Evolutionary conservation across 352 stramenopile species (phyloP), one percentile per base, ranked within the genome.

Genomic region (Phytophthora citricola): DNA sequence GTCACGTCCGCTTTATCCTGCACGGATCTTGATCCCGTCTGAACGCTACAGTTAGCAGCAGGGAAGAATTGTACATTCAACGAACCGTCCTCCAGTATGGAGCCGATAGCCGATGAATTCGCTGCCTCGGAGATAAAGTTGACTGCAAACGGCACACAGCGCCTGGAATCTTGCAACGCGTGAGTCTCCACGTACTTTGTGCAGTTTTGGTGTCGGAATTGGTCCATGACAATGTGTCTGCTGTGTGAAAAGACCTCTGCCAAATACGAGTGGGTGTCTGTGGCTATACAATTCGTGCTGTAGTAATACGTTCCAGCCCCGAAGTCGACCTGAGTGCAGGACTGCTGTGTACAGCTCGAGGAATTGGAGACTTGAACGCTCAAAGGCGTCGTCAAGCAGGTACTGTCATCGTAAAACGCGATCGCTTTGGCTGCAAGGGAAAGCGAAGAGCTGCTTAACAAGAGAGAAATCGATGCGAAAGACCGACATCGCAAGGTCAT

Each of bases 61-160:
- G 44, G 8, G 20, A 66, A 72, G 52, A 72, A 72, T 15, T 55
- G 53, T 3, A 75, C 58, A n/a, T 55, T 78, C 8, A 72, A 41
- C 0, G 53, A 65, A 10, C 63, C 47, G 39, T 71, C 57, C 1
- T 50, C 29, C 15, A 69, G 58, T 17, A 72, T 69, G 5, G 61
- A 50, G 10, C 66, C 55, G 22, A 73, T 69, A 3, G 41, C 38
- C n/a, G 70, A 53, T 0, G 56, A 15, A 17, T 66, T 69, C 4
- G 1, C 9, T 3, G 60, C 65, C 0, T 17, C 3, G 0, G 70
- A 75, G 32, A 73, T 47, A 4, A 48, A 60, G 12, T 50, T 45
- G 44, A 78, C 67, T 8, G 70, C 51, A 17, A 53, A 78, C 5
- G 60, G 66, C 3, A 75, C 38, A 8, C 70, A 78, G 34, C 48